A percentile compares a stretch with the other conserved stretches of the same genome.
These are phyloP conservation scores for Candolleomyces eurysporus DNA, from an alignment of 768 basidiomycete species.

Conservation along the genomic window DNA sequence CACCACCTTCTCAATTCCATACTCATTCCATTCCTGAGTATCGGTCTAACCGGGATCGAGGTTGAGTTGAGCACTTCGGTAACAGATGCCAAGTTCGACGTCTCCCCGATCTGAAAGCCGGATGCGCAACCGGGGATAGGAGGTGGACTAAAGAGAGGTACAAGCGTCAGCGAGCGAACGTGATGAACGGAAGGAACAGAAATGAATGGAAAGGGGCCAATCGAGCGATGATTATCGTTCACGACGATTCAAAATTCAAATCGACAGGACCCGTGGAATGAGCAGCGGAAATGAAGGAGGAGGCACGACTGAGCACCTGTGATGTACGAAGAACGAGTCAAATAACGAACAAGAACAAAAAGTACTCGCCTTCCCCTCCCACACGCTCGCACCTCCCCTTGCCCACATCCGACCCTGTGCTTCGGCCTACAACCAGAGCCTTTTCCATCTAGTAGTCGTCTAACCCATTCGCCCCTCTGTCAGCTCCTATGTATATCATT, in stretches of 20 bases:
- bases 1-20: constrained; percentile 16
- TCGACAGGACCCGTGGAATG: no score
- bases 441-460: no score
- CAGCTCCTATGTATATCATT: no score
- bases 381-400: constrained; percentile 12
- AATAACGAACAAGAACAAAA: neutral
- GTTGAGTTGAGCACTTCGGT: constrained; percentile 52
- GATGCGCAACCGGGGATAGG: constrained; percentile 39
- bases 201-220: neutral
- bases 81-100: constrained; percentile 42
- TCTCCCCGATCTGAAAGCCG: constrained; percentile 64
- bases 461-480: no score
- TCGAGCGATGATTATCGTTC: no score
- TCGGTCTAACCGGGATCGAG: constrained; percentile 4
- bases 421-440: no score
- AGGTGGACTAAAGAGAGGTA: neutral
- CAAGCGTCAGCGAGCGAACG: neutral
- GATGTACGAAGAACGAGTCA: neutral
- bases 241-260: no score
- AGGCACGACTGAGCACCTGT: neutral
- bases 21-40: constrained; percentile 11
- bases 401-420: constrained; percentile 4
- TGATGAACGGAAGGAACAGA: neutral
- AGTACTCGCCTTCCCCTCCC: neutral
- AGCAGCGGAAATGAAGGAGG: no score